A percentile compares a stretch with the other conserved stretches of the same genome.
Conservation (phyloP, 495 filamentous ascomycete genomes). For the Hyaloscypha finlandica region DNA sequence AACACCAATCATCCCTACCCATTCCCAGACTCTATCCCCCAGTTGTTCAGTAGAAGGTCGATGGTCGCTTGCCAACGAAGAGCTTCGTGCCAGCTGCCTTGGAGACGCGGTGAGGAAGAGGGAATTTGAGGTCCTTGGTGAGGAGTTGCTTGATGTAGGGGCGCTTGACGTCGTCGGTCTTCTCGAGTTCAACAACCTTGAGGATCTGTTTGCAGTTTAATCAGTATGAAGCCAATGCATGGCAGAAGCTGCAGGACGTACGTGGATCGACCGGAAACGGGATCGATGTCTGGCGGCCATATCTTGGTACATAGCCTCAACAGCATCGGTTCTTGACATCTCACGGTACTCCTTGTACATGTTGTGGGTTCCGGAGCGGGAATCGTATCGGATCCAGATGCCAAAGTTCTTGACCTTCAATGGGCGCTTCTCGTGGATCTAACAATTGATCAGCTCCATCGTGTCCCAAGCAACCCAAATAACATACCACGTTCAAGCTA, state of each 20-base stretch:
- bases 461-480: neutral
- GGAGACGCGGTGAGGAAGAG: conserved; percentile 91
- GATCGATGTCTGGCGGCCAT: conserved; percentile 98
- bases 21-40: conserved; percentile 14
- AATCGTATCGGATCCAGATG: conserved; percentile 99
- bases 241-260: conserved; percentile 53
- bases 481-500: conserved; percentile 87
- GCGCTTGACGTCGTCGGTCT: conserved; percentile 85
- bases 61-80: conserved; percentile 86
- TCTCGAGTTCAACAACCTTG: conserved; percentile 95
- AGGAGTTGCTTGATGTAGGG: conserved; percentile 99
- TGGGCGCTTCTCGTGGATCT: conserved; percentile 99
- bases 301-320: conserved; percentile 97
- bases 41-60: conserved; percentile 65
- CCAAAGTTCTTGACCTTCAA: conserved; percentile 99
- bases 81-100: conserved; percentile 80
- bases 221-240: conserved; percentile 29
- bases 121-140: conserved; percentile 93
- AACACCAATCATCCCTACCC: conserved; percentile 25
- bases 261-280: conserved; percentile 96
- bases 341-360: conserved; percentile 99
- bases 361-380: conserved; percentile 99
- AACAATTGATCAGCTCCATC: conserved; percentile 15
- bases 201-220: conserved; percentile 69
- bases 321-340: conserved; percentile 90